A percentile compares a stretch with the other conserved stretches of the same genome.
Evolutionary conservation across 2,329 filamentous ascomycete genomes (phyloP).

Genomic region (Xylaria polymorpha): DNA sequence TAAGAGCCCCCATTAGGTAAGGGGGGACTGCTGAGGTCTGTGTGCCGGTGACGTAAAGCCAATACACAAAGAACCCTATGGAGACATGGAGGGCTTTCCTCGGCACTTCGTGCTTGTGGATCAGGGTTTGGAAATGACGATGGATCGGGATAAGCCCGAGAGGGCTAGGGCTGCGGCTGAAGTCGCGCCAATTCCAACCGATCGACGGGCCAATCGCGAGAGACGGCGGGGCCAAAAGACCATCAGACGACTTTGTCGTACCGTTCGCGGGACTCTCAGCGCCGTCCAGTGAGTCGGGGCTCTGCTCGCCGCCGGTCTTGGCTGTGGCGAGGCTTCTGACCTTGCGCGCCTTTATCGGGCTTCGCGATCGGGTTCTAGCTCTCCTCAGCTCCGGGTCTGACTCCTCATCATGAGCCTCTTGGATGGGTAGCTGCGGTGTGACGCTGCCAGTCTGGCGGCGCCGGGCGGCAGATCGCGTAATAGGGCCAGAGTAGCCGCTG

Average conservation of each 20-base stretch:
- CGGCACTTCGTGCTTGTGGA: constrained; percentile 97
- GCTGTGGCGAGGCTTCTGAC: constrained; percentile 64
- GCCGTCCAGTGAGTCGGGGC: constrained; percentile 49
- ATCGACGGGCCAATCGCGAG: constrained; percentile 54
- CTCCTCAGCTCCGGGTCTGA: constrained; percentile 66
- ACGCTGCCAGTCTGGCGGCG: constrained; percentile 60
- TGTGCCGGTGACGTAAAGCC: constrained; percentile 82
- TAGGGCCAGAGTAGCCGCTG: constrained; percentile 71
- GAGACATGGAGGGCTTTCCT: constrained; percentile 94
- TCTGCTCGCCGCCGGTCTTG: constrained; percentile 52
- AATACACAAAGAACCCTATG: constrained; percentile 92
- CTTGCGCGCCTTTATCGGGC: constrained; percentile 67
- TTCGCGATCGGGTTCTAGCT: constrained; percentile 77
- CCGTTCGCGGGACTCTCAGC: constrained; percentile 39
- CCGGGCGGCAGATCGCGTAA: constrained; percentile 79
- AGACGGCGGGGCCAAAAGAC: constrained; percentile 76
- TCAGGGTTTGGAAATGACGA: constrained; percentile 87
- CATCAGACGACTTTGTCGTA: constrained; percentile 61
- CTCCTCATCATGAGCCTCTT: constrained; percentile 67
- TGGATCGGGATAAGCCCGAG: constrained; percentile 96
- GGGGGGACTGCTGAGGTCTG: constrained; percentile 84
- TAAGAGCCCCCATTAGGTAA: constrained; percentile 80
- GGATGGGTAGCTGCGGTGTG: constrained; percentile 68
- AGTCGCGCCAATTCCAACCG: constrained; percentile 84
- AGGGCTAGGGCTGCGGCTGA: constrained; percentile 92